phyloP scores from a whole-genome alignment of 345 rosid genomes.

The Brassica carinata region DNA sequence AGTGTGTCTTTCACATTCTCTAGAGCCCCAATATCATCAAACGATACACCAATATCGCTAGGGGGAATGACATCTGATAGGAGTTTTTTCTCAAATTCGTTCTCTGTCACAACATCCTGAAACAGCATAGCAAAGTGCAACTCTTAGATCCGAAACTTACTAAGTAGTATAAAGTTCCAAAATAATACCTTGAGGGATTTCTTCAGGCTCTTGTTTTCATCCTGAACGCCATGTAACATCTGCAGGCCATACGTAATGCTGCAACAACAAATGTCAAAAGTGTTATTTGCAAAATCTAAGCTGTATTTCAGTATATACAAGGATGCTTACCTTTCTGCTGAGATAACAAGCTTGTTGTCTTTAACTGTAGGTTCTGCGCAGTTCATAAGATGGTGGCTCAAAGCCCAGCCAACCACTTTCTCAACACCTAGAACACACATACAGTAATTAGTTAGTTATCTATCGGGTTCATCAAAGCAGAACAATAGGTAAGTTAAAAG shows the following conservation, averaged over 20 bases:
- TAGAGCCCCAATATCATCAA: conserved; percentile 96
- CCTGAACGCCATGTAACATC: conserved; percentile 68
- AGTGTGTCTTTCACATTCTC: conserved; percentile 98
- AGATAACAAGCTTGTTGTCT: conserved; percentile 71
- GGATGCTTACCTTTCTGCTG: conserved; percentile 68
- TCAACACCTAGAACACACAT: conserved; percentile 65
- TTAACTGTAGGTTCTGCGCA: conserved; percentile 55
- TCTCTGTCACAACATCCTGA: conserved; percentile 97
- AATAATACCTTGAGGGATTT: conserved; percentile 74
- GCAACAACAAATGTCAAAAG: conserved; percentile 41
- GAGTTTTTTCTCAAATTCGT: conserved; percentile 98
- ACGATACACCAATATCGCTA: conserved; percentile 89
- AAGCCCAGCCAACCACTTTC: conserved; percentile 93
- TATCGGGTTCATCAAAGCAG: not conserved
- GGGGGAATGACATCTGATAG: conserved; percentile 97
- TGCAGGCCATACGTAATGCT: conserved; percentile 71
- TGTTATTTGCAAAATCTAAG: conserved; percentile 12
- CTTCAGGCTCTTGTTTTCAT: conserved; percentile 73
- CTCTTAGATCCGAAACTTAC: not conserved
- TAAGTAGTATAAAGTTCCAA: conserved; percentile 3
- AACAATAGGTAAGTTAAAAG: conserved; percentile 11
- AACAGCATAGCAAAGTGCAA: conserved; percentile 12
- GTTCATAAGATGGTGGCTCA: conserved; percentile 80
- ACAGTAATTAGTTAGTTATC: conserved; percentile 11
- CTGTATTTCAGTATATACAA: conserved; percentile 17